Conservation (phyloP, 352 stramenopile genomes). For the Globisporangium camurandrum region DNA sequence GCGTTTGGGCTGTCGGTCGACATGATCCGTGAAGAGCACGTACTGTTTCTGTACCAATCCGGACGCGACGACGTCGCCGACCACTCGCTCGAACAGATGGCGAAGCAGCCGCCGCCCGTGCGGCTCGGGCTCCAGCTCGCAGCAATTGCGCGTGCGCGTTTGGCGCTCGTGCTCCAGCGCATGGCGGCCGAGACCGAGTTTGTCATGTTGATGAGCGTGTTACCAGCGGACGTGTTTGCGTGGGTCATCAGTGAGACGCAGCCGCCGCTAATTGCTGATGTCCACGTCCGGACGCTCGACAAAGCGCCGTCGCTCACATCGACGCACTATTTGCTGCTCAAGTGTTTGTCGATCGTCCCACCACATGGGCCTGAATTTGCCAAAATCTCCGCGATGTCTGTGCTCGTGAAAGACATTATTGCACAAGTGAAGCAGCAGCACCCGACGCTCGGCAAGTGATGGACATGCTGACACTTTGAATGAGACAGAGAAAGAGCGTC, state of each 20-base stretch:
- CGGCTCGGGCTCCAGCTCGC: slow-evolving; percentile 46
- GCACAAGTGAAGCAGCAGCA: slow-evolving; percentile 49
- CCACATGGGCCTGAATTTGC: slow-evolving; percentile 43
- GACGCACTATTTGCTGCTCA: slow-evolving; percentile 64
- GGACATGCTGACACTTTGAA: not conserved
- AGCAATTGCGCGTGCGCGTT: slow-evolving; percentile 58
- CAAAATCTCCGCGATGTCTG: slow-evolving; percentile 66
- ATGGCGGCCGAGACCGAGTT: slow-evolving; percentile 77
- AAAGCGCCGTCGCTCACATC: slow-evolving; percentile 64
- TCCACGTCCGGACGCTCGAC: slow-evolving; percentile 56
- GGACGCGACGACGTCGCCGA: slow-evolving; percentile 65
- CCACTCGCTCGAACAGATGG: slow-evolving; percentile 65
- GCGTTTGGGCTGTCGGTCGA: slow-evolving; percentile 69
- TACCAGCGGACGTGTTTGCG: slow-evolving; percentile 69
- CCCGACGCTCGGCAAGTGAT: not conserved
- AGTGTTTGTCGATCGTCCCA: slow-evolving; percentile 48
- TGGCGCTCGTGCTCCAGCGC: slow-evolving; percentile 63
- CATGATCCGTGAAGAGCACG: slow-evolving; percentile 69
- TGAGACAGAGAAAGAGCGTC: not conserved
- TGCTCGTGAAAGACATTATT: slow-evolving; percentile 80
- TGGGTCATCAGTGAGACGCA: slow-evolving; percentile 59
- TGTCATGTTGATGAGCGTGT: slow-evolving; percentile 70
- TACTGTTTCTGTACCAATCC: slow-evolving; percentile 74
- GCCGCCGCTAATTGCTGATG: slow-evolving; percentile 47
- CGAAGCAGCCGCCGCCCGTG: slow-evolving; percentile 53